Conservation (phyloP, 371 early-diverging fungal genomes). For the Coemansia sp. region DNA sequence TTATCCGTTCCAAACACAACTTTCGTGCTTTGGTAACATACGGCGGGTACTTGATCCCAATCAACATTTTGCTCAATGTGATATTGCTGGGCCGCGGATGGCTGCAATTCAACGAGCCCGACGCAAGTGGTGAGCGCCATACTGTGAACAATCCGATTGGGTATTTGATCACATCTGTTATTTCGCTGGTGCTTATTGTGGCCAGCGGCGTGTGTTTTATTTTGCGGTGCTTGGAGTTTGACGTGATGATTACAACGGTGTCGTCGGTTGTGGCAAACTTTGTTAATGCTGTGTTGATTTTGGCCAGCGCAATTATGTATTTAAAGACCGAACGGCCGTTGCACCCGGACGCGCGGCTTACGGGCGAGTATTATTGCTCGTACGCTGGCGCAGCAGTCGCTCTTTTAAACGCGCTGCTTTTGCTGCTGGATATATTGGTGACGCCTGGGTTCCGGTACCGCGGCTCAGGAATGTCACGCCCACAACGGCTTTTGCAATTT, state of each 20-base stretch:
- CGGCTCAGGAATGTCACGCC: constrained; percentile 51
- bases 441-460: constrained; percentile 52
- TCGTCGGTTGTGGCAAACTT: constrained; percentile 41
- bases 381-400: constrained; percentile 47
- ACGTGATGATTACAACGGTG: constrained; percentile 47
- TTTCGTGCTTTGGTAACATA: constrained; percentile 48
- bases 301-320: constrained; percentile 48
- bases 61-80: constrained; percentile 49
- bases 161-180: constrained; percentile 36
- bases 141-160: constrained; percentile 41
- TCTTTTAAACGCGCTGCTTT: constrained; percentile 37
- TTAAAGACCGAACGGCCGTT: constrained; percentile 34
- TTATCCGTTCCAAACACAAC: constrained; percentile 47
- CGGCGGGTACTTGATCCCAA: constrained; percentile 47
- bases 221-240: constrained; percentile 50
- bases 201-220: constrained; percentile 48
- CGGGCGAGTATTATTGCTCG: constrained; percentile 49
- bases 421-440: constrained; percentile 36
- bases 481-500: constrained; percentile 49
- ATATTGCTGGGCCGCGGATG: constrained; percentile 49
- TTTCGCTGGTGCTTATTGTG: constrained; percentile 46
- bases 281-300: constrained; percentile 42
- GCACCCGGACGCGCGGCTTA: constrained; percentile 41
- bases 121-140: constrained; percentile 8
- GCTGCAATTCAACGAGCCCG: constrained; percentile 20